Conservation (phyloP, 1,284 basidiomycete genomes). For the Erythrobasidium hasegawianum region DNA sequence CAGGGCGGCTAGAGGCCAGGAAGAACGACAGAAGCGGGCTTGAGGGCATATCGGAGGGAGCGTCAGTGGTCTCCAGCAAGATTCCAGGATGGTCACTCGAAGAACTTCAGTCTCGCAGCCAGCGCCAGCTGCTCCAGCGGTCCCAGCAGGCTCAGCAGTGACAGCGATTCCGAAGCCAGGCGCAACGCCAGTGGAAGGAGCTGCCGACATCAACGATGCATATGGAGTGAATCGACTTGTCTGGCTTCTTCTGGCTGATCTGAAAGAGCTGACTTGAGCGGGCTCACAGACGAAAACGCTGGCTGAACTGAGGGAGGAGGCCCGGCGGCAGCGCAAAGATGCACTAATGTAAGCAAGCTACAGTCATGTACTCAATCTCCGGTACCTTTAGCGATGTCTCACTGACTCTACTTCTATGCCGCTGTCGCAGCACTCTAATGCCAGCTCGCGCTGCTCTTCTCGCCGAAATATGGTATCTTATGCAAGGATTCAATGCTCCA, state of each 20-base stretch:
- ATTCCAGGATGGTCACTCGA: slow-evolving; percentile 1
- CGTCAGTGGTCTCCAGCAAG: too few species aligned
- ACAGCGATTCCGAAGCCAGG: neutral
- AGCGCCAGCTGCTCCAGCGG: slow-evolving; percentile 16
- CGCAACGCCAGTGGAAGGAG: neutral
- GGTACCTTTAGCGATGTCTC: too few species aligned
- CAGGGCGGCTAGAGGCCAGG: too few species aligned
- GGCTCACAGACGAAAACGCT: slow-evolving; percentile 32
- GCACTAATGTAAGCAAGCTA: slow-evolving; percentile 10
- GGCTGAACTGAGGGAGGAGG: slow-evolving; percentile 27
- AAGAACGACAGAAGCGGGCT: too few species aligned
- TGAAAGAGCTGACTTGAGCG: slow-evolving; percentile 47
- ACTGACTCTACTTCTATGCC: neutral
- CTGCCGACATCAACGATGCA: slow-evolving; percentile 17
- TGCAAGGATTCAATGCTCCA: slow-evolving; percentile 36
- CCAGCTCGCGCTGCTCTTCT: slow-evolving; percentile 31
- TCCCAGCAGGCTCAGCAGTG: slow-evolving; percentile 4
- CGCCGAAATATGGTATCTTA: slow-evolving; percentile 37
- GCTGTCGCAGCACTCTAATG: slow-evolving; percentile 25
- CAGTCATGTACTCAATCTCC: neutral
- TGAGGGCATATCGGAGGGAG: too few species aligned
- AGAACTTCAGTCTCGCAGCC: neutral
- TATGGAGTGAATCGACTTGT: slow-evolving; percentile 43
- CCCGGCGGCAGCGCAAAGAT: slow-evolving; percentile 17
- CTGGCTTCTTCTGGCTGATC: slow-evolving; percentile 63